Base-by-base conservation (phyloP, 2,329 filamentous ascomycete species). In the Phialophora expanda region DNA sequence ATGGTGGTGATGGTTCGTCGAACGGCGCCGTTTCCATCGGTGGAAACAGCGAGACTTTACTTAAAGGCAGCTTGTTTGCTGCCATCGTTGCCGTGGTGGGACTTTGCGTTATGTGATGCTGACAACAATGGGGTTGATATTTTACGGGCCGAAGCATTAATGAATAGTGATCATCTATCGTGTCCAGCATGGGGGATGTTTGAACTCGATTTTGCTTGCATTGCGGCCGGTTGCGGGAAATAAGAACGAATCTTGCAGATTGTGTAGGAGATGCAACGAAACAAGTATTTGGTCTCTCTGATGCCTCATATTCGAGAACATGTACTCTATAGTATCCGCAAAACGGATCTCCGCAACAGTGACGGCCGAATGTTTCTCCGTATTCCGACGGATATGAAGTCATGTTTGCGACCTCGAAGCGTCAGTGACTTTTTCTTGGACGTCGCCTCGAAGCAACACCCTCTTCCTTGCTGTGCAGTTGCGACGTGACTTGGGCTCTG, bases 1-100 rank as follows among this genome's bases (percentile, higher is more conserved):
- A 66, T 26, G 68, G 67, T 2, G 63, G 66, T 14, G 61, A 62
- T 6, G 4, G 38, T 22, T 57, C 58, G 17, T 55, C 50, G 9
- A 71, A 66, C 57, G 65, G 67, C 38, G 70, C 70, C 1, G 60
- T 64, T 32, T 64, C 65, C 28, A 32, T 68, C 22, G 67, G 66
- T 20, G 64, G 61, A 11, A 68, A 67, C n/a, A 54, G 60, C 60
- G 79, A 82, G 71, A 75, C 75, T 57, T 76, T 81, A 57, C 73
- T 82, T 56, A 75, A 75, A 53, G 78, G 80, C 61, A 81, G 80
- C 7, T 74, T 83, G 68, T 81, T 83, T 65, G 81, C 80, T 24
- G 81, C 79, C 17, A 69, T 82, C 62, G 78, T 83, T 50, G 81
- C 80, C 22, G 73, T 82, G 26, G 76, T 82, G 54, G 81, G 77